These are phyloP conservation scores for Oemleria cerasiformis DNA, from an alignment of 306 rosid genomes.

Conservation along the genomic window DNA sequence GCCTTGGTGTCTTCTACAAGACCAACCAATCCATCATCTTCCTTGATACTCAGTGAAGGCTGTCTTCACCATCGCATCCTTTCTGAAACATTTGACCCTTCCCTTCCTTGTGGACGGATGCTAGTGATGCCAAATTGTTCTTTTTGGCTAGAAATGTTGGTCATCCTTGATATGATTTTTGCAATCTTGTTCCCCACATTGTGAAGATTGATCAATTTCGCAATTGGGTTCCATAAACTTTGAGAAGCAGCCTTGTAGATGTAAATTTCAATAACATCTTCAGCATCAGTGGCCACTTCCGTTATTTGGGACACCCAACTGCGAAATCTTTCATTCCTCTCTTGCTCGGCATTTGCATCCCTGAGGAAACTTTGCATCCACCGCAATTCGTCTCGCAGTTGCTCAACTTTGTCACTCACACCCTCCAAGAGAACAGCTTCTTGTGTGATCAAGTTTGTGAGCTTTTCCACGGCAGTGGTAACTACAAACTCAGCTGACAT, in stretches of 20 bases:
- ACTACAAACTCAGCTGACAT: not conserved
- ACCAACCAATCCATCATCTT: slow-evolving; percentile 4
- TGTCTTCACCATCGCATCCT: not conserved
- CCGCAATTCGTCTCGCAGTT: slow-evolving; percentile 25
- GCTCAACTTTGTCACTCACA: slow-evolving; percentile 12
- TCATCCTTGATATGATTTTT: not conserved
- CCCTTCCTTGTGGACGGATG: too few relatives aligned
- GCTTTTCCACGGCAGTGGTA: not conserved
- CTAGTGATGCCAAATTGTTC: not conserved
- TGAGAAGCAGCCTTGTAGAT: slow-evolving; percentile 9
- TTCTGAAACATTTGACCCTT: not conserved
- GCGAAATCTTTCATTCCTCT: slow-evolving; percentile 32
- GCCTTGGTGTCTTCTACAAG: not conserved
- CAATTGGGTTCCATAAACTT: slow-evolving; percentile 17
- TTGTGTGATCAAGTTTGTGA: not conserved
- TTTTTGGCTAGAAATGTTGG: not conserved
- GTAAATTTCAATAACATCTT: slow-evolving; percentile 37
- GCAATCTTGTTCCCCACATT: not conserved
- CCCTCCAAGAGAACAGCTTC: not conserved
- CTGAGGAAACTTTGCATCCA: slow-evolving; percentile 41
- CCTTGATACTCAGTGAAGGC: not conserved
- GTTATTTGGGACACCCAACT: slow-evolving; percentile 41
- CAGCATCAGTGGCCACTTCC: slow-evolving; percentile 38
- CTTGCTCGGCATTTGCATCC: slow-evolving; percentile 47
- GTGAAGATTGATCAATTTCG: slow-evolving; percentile 27